Conservation (phyloP, 495 filamentous ascomycete genomes). For the Trichocladium antarcticum region DNA sequence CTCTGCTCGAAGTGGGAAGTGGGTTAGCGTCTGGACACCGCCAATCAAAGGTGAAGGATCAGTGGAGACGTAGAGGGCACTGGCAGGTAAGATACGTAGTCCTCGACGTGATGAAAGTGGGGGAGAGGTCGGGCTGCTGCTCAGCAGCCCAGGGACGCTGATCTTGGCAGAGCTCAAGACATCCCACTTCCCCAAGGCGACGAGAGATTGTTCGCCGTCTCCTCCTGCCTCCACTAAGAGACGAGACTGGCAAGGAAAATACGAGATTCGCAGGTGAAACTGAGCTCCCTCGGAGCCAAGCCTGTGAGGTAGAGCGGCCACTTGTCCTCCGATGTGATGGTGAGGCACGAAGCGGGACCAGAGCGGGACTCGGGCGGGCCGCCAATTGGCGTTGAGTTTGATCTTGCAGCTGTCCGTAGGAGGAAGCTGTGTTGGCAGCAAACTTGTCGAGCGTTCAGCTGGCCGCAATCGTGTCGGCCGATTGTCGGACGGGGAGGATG, state of each 20-base stretch:
- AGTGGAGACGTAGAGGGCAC: conserved; percentile 1
- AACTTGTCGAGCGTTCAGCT: too few species aligned
- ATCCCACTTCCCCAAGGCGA: too few species aligned
- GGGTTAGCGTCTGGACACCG: conserved; percentile 17
- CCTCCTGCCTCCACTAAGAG: background rate
- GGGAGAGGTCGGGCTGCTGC: conserved; percentile 3
- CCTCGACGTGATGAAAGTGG: conserved; percentile 18
- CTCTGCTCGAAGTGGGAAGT: conserved; percentile 12
- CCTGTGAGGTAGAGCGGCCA: background rate
- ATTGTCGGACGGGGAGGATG: too few species aligned
- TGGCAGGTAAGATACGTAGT: conserved; percentile 9
- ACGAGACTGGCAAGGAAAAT: background rate
- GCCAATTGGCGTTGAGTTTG: conserved; percentile 11
- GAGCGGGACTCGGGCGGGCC: conserved; percentile 6
- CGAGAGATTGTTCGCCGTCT: too few species aligned
- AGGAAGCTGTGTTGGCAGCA: background rate
- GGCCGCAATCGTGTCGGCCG: too few species aligned
- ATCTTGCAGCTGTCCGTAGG: conserved; percentile 1
- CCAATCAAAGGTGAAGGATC: conserved; percentile 13
- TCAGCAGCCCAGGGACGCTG: background rate
- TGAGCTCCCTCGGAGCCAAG: too few species aligned
- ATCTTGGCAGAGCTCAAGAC: too few species aligned
- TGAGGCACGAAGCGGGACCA: conserved; percentile 1
- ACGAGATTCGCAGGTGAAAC: too few species aligned
- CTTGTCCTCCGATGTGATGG: background rate